These are phyloP conservation scores for Pseudonitzschia delicatissima DNA, from an alignment of 108 stramenopile species.

Conservation along the genomic window DNA sequence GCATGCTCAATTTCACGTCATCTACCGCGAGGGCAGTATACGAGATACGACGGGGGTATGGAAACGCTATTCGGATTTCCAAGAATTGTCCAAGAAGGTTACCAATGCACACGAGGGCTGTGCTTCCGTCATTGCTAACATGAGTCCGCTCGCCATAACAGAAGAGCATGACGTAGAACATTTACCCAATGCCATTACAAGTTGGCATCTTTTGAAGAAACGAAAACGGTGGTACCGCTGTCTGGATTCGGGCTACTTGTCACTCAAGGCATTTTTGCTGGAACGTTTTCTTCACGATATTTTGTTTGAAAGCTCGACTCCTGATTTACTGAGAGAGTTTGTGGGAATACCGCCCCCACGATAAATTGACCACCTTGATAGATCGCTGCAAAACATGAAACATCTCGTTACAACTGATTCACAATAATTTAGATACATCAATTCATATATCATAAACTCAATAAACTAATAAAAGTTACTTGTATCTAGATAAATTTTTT, in stretches of 20 bases:
- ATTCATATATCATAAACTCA: too few species aligned
- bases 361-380: too few species aligned
- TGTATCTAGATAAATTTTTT: too few species aligned
- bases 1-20: conserved; percentile 84
- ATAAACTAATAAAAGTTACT: too few species aligned
- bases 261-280: conserved; percentile 92
- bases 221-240: conserved; percentile 92
- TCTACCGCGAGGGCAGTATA: conserved; percentile 79
- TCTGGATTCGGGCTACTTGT: conserved; percentile 89
- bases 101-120: conserved; percentile 75
- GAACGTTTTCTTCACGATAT: conserved; percentile 96
- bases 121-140: conserved; percentile 67
- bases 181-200: conserved; percentile 83
- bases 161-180: conserved; percentile 77
- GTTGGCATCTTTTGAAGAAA: conserved; percentile 84
- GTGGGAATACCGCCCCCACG: conserved; percentile 22
- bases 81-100: conserved; percentile 65
- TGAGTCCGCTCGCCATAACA: conserved; percentile 68
- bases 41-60: conserved; percentile 87
- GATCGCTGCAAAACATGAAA: too few species aligned
- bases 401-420: too few species aligned
- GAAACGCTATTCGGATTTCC: conserved; percentile 89
- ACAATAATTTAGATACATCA: too few species aligned
- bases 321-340: conserved; percentile 75
- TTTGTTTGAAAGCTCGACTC: conserved; percentile 86